Percentiles rank a stretch among this genome's conserved stretches.
These are phyloP conservation scores for Bacidia rubella DNA, from an alignment of 495 filamentous ascomycete genomes.

Conservation along the genomic window DNA sequence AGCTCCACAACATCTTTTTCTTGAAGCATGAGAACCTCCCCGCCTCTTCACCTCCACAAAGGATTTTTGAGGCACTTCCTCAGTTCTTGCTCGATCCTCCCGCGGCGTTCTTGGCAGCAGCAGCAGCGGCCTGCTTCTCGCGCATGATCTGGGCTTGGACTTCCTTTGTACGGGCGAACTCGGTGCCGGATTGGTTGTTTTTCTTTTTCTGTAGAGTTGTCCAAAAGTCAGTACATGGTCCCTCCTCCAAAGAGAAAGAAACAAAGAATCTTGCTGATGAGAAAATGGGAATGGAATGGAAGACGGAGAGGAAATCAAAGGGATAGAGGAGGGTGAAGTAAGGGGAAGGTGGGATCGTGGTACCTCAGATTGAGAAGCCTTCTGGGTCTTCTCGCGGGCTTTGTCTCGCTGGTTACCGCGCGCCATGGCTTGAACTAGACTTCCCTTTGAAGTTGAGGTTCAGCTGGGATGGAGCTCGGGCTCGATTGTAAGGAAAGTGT, in stretches of 20 bases:
- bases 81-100: slow-evolving; percentile 16
- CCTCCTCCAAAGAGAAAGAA: too few species aligned
- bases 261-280: neutral
- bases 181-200: slow-evolving; percentile 42
- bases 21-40: too few species aligned
- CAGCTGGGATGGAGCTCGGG: neutral
- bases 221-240: neutral
- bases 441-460: too few species aligned
- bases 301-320: neutral
- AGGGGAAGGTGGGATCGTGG: too few species aligned
- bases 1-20: too few species aligned
- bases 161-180: slow-evolving; percentile 63
- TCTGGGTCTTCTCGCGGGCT: slow-evolving; percentile 68
- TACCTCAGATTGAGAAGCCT: slow-evolving; percentile 44
- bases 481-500: neutral
- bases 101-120: slow-evolving; percentile 18
- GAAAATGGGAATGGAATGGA: neutral
- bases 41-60: too few species aligned
- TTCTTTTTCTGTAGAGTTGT: slow-evolving; percentile 1
- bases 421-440: slow-evolving; percentile 54
- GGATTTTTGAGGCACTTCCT: neutral
- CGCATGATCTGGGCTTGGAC: slow-evolving; percentile 71
- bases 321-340: neutral
- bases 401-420: slow-evolving; percentile 90
- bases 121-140: slow-evolving; percentile 59